Base-by-base conservation (phyloP, 2,329 filamentous ascomycete species). In the Cylindrodendrum hubeiense region DNA sequence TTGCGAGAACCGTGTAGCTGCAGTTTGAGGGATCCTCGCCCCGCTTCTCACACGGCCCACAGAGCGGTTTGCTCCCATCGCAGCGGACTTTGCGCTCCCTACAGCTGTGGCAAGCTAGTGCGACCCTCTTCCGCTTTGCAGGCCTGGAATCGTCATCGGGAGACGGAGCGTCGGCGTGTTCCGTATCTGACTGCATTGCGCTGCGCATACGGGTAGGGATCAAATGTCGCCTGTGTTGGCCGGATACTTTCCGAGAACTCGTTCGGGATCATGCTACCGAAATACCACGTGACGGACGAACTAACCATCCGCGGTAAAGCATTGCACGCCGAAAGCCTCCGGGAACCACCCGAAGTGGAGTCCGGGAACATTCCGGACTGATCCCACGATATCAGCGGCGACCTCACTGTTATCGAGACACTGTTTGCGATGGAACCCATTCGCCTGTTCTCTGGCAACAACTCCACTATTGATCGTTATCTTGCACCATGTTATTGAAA, bases 51-150 rank as follows among this genome's bases (percentile, higher is more conserved):
- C 51, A 62, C 2, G 30, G 59, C 5, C 43, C 51, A 19, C 59
- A 62, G 19, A 62, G 26, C 19, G 59, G 59, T n/a, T 62, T 62
- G 9, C 19, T 22, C 17, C 59, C 59, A 21, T 62, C 52, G 24
- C 59, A 62, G n/a, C 59, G 51, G 33, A 62, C 30, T 22, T 62
- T 62, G 51, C 59, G 59, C 19, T 62, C 59, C 21, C 59, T 39
- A 33, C 59, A 62, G 19, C 39, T 62, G 43, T 44, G 24, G 17
- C 59, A 62, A 7, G 59, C 59, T 9, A 62, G 33, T 9, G 59
- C 59, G 22, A 62, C 34, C 3, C 59, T 51, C 15, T 44, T 55
- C 1, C 59, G 51, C 34, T 62, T 62, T n/a, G 28, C 17, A 1
- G 46, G 26, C 3, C 55, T 47, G 8, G 10, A 33, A 37, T 9